These are phyloP conservation scores for Saccharum officinarum DNA, from an alignment of 176 grass and related monocot genomes.

Conservation along the genomic window DNA sequence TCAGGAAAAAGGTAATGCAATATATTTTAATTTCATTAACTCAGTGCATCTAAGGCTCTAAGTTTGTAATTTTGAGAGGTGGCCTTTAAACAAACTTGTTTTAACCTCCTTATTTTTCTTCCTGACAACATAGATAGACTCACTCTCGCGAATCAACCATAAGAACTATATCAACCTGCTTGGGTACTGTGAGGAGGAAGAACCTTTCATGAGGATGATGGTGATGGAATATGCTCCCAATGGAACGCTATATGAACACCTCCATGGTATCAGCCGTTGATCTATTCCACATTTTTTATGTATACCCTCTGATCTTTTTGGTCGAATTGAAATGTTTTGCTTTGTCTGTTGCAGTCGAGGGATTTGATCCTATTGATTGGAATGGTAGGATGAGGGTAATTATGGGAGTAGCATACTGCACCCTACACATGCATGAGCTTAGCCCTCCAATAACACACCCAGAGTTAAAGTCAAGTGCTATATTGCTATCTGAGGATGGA, in stretches of 20 bases:
- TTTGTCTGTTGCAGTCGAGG: constrained; percentile 67
- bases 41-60: background rate
- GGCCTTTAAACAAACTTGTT: constrained; percentile 15
- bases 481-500: constrained; percentile 91
- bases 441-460: constrained; percentile 74
- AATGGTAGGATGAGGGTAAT: constrained; percentile 84
- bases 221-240: constrained; percentile 89
- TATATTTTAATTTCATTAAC: background rate
- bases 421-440: constrained; percentile 89
- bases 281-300: background rate
- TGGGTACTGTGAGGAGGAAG: constrained; percentile 90
- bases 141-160: constrained; percentile 91
- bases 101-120: constrained; percentile 21
- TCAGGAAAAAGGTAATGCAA: constrained; percentile 86
- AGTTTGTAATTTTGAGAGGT: constrained; percentile 16
- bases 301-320: constrained; percentile 3
- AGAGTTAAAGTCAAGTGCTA: constrained; percentile 72
- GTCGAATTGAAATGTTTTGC: constrained; percentile 23
- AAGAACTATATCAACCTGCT: constrained; percentile 97
- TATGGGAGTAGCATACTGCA: constrained; percentile 90
- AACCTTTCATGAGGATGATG: constrained; percentile 99
- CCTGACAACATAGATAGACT: constrained; percentile 75
- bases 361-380: constrained; percentile 96
- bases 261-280: constrained; percentile 64
- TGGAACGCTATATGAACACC: constrained; percentile 92